Evolutionary conservation across 495 filamentous ascomycete species (phyloP).

Genomic region (Acidomyces sp.): DNA sequence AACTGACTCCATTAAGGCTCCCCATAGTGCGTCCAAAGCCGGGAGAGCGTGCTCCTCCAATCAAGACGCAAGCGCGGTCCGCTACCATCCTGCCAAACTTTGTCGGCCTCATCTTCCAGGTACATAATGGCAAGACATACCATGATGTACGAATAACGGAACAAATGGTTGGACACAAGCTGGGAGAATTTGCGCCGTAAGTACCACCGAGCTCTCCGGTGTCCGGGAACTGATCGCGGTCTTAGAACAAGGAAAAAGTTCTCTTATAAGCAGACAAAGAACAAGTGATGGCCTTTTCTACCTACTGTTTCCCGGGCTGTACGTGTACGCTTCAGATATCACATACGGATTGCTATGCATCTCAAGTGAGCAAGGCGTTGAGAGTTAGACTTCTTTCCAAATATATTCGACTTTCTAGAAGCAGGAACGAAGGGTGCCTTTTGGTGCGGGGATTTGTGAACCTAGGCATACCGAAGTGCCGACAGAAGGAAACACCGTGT

Average conservation of each 20-base stretch:
- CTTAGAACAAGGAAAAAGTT: conserved; percentile 77
- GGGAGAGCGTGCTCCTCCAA: conserved; percentile 52
- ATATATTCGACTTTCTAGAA: no score
- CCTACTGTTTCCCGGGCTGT: no score
- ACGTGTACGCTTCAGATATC: no score
- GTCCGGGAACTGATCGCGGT: background rate
- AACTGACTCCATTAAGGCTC: conserved; percentile 33
- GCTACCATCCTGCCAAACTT: conserved; percentile 95
- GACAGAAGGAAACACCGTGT: no score
- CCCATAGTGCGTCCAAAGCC: conserved; percentile 49
- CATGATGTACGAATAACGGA: conserved; percentile 79
- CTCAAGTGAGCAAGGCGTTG: no score
- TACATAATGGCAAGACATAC: conserved; percentile 93
- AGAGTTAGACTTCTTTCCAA: no score
- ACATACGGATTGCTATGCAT: no score
- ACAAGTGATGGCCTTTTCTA: conserved; percentile 29
- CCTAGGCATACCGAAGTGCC: no score
- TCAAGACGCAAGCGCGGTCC: conserved; percentile 75
- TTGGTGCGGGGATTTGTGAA: no score
- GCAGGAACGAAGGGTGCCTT: no score
- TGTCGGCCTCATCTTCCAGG: conserved; percentile 81
- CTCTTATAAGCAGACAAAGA: conserved; percentile 64
- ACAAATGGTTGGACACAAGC: conserved; percentile 96
- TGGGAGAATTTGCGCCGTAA: conserved; percentile 88
- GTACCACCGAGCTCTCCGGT: conserved; percentile 26